A percentile compares a stretch with the other conserved stretches of the same genome.
These are phyloP conservation scores for Sugiyamaella sp. DNA, from an alignment of 1,139 yeast species.

Conservation along the genomic window DNA sequence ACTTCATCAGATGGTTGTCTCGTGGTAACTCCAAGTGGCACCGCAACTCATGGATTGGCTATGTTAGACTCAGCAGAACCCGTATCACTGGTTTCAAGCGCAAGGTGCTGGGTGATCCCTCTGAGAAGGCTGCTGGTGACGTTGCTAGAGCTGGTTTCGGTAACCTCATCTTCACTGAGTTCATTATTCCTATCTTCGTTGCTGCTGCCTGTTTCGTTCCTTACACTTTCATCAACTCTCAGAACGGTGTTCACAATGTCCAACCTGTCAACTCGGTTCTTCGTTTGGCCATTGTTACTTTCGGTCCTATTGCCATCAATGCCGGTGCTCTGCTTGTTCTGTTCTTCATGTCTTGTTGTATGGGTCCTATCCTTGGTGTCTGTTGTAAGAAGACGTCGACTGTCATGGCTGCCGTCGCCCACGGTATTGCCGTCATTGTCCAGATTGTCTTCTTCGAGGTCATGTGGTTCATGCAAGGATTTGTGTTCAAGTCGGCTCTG, in stretches of 20 bases:
- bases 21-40: constrained; percentile 99
- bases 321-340: constrained; percentile 68
- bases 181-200: constrained; percentile 78
- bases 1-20: constrained; percentile 96
- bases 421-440: constrained; percentile 87
- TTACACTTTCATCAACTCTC: constrained; percentile 91
- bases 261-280: constrained; percentile 73
- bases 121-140: constrained; percentile 95
- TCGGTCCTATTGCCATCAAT: constrained; percentile 90
- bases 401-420: constrained; percentile 95
- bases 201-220: constrained; percentile 93
- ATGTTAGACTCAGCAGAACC: constrained; percentile 92
- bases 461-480: constrained; percentile 97
- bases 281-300: constrained; percentile 84
- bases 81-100: constrained; percentile 98
- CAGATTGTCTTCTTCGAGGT: constrained; percentile 86
- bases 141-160: constrained; percentile 92
- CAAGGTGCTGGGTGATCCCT: constrained; percentile 78
- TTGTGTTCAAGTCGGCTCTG: constrained; percentile 84
- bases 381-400: constrained; percentile 99
- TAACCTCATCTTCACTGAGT: constrained; percentile 83
- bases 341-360: constrained; percentile 88
- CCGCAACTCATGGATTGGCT: constrained; percentile 99
- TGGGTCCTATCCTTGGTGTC: constrained; percentile 91
- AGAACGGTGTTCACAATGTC: constrained; percentile 79